Percentiles rank a stretch among this genome's conserved stretches.
phyloP scores from a whole-genome alignment of 2,329 filamentous ascomycete genomes.

The Pseudomassariella vexata region DNA sequence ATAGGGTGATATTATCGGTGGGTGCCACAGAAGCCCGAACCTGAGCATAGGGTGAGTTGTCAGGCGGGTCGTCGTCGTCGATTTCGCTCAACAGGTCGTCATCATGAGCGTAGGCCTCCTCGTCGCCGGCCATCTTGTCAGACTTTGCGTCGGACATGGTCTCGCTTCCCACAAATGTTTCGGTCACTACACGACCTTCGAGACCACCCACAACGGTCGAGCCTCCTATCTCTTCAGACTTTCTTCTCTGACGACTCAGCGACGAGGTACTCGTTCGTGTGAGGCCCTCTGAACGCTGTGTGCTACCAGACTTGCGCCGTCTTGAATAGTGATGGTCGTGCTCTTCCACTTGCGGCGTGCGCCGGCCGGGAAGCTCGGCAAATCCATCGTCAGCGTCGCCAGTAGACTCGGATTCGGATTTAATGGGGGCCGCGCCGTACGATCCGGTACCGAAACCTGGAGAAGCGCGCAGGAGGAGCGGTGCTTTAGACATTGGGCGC shows the following conservation, averaged over 20 bases:
- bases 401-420: slow-evolving; percentile 29
- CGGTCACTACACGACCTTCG: slow-evolving; percentile 47
- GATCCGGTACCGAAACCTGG: slow-evolving; percentile 55
- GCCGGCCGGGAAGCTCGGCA: slow-evolving; percentile 12
- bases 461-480: slow-evolving; percentile 53
- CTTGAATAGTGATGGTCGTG: slow-evolving; percentile 12
- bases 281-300: slow-evolving; percentile 14
- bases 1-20: slow-evolving; percentile 69
- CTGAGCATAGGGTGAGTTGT: slow-evolving; percentile 72
- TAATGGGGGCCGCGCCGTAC: slow-evolving; percentile 51
- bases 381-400: slow-evolving; percentile 22
- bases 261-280: slow-evolving; percentile 20
- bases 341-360: slow-evolving; percentile 14
- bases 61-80: slow-evolving; percentile 47
- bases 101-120: slow-evolving; percentile 27
- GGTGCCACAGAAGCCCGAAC: slow-evolving; percentile 75
- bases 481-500: slow-evolving; percentile 37
- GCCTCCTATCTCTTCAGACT: slow-evolving; percentile 45
- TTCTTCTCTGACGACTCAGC: slow-evolving; percentile 20
- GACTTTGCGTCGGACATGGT: slow-evolving; percentile 37
- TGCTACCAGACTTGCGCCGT: slow-evolving; percentile 18
- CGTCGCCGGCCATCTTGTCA: slow-evolving; percentile 15
- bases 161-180: slow-evolving; percentile 40
- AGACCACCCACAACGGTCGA: slow-evolving; percentile 46
- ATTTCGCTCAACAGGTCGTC: slow-evolving; percentile 25